Evolutionary conservation across 2,329 filamentous ascomycete species (phyloP), one percentile per base, ranked within the genome.

Genomic region (Colletotrichum tamarilloi): DNA sequence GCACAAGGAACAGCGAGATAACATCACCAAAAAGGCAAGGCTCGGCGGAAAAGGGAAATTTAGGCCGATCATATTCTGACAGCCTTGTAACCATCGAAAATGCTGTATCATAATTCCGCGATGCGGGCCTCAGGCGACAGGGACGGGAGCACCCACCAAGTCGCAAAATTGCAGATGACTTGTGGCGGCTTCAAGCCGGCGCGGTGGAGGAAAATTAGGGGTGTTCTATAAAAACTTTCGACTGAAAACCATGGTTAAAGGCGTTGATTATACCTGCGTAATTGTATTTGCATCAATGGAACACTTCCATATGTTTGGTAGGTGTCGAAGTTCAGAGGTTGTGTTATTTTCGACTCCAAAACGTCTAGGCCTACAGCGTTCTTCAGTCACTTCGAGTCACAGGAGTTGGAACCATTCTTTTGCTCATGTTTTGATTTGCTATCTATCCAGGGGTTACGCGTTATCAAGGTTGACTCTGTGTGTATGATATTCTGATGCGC

Each of bases 81-180:
- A 58, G 65, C 73, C 65, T 72, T 70, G 72, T 72, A 72, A 67
- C 68, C 72, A 72, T 35, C 19, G 58, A 67, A 38, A 60, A 46
- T 65, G 62, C 30, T 60, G 68, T 73, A 73, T 60, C 71, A 73
- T 73, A 73, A 62, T 71, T 66, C 62, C 55, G 58, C 46, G 67
- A 63, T 46, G 42, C 38, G 60, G 60, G 49, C 60, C 55, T 42
- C 38, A 56, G 60, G 49, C 60, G 57, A 38, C 60, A 16, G 16
- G 59, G 59, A 53, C 63, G 65, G 67, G 62, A n/a, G 67, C 55
- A 52, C 52, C 60, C 46, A 62, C 28, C 30, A 11, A 46, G n/a
- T 67, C 55, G 55, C 64, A 49, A 28, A 38, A 26, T 7, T 49
- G 49, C 32, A 32, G 28, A 22, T 24, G 35, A 55, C 62, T 64